Evolutionary conservation across 352 stramenopile species (phyloP).

Genomic region (Stephanocyclus meneghinianus): DNA sequence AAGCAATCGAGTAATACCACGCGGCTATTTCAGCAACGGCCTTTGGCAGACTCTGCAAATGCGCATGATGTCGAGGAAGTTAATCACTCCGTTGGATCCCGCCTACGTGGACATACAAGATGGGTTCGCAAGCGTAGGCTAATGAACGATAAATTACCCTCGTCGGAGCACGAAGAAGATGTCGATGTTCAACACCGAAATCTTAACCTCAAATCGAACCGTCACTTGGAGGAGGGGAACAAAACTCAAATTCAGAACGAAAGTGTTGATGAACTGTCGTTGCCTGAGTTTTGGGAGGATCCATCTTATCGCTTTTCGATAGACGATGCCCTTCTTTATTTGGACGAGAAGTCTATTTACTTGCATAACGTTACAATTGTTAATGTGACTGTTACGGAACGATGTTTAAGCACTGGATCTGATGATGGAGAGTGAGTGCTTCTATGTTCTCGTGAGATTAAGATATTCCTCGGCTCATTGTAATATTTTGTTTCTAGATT

Average conservation of each 20-base stretch:
- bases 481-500: slow-evolving; percentile 17
- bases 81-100: too few relatives aligned
- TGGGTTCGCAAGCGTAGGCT: too few relatives aligned
- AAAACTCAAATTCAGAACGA: slow-evolving; percentile 2
- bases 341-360: slow-evolving; percentile 47
- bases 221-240: neutral
- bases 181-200: too few relatives aligned
- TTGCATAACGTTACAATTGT: slow-evolving; percentile 57
- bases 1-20: neutral
- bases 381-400: slow-evolving; percentile 61
- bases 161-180: too few relatives aligned
- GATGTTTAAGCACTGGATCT: slow-evolving; percentile 57
- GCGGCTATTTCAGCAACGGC: slow-evolving; percentile 5
- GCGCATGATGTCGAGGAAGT: neutral
- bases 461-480: slow-evolving; percentile 3
- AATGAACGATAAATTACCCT: too few relatives aligned
- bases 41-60: neutral
- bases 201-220: neutral
- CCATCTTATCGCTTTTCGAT: slow-evolving; percentile 56
- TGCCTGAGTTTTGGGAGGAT: slow-evolving; percentile 51
- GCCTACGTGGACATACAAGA: too few relatives aligned
- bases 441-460: slow-evolving; percentile 2
- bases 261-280: slow-evolving; percentile 27
- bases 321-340: slow-evolving; percentile 50
- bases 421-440: slow-evolving; percentile 52